A percentile compares a stretch with the other conserved stretches of the same genome.
These are phyloP conservation scores for Simmondsia chinensis DNA, from an alignment of 148 eudicot species.

Conservation along the genomic window DNA sequence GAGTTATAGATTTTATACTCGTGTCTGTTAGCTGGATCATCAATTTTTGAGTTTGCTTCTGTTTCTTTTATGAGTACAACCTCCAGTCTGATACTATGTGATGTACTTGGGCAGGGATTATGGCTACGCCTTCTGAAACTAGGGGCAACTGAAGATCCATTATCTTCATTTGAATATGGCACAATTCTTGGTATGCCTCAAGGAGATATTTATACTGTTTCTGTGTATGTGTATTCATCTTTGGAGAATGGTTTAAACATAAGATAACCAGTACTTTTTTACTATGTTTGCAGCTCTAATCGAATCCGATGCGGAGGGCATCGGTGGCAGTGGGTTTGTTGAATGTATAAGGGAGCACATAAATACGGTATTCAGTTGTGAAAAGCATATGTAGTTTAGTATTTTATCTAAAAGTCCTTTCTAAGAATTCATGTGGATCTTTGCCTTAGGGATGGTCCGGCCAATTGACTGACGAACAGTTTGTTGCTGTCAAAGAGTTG, in stretches of 20 bases:
- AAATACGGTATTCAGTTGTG: constrained; percentile 57
- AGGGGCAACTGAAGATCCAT: constrained; percentile 94
- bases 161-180: constrained; percentile 97
- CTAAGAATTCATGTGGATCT: constrained; percentile 7
- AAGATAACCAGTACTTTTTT: constrained; percentile 1
- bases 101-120: constrained; percentile 53
- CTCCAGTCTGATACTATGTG: constrained; percentile 6
- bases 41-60: too few species aligned
- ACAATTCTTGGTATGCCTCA: constrained; percentile 73
- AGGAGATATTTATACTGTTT: neutral
- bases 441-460: constrained; percentile 75
- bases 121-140: constrained; percentile 94
- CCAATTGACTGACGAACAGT: constrained; percentile 93
- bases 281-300: constrained; percentile 73
- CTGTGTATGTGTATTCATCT: neutral
- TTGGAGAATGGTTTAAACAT: neutral
- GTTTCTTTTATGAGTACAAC: neutral
- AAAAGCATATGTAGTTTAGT: constrained; percentile 1
- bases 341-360: constrained; percentile 99
- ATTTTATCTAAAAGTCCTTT: constrained; percentile 1
- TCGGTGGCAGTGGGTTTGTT: constrained; percentile 98
- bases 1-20: too few species aligned
- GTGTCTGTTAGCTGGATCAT: too few species aligned
- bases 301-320: constrained; percentile 98
- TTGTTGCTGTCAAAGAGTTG: constrained; percentile 99